Evolutionary conservation across 2,329 filamentous ascomycete species (phyloP), one percentile per base, ranked within the genome.

Genomic region (Botrytis fabae): DNA sequence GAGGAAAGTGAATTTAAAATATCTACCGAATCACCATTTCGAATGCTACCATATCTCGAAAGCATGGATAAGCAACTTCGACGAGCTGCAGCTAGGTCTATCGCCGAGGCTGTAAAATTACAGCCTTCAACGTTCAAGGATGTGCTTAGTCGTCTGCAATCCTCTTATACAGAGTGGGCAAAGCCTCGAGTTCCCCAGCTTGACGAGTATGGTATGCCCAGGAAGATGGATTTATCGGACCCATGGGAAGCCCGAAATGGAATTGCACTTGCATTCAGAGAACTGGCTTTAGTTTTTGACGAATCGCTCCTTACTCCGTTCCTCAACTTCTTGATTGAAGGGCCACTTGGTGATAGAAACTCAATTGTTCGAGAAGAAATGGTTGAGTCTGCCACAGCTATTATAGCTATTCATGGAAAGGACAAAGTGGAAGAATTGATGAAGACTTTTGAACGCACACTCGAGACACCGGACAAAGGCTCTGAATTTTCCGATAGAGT

Each of bases 171-270:
- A 62, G 90, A 95, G 75, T 88, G 95, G 76, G 92, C 93, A 10
- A 97, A 96, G 81, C 93, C 94, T 2, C 90, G 92, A 74, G 89
- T 92, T 64, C 93, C 94, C 18, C 91, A 95, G 78, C 90, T 95
- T 57, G 95, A 99, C 80, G 92, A 95, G 76, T 98, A 94, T 80
- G 96, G 97, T 71, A 97, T 99, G 93, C 93, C 94, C 4, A 92
- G 90, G 79, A 98, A 97, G 83, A 90, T 92, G 80, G 93, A 98
- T 77, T 85, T 94, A 18, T 88, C 92, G 8, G 96, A 99, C 82
- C 92, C 92, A 2, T 99, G 95, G 95, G 94, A 98, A 81, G 89
- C 90, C 20, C 89, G 97, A 77, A 95, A 97, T 79, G 96, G 96
- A 71, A 91, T 98, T 78, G 95, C 94, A 14, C 87, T 94, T 35